Evolutionary conservation across 139 green algal species (phyloP), one percentile per base, ranked within the genome.

Genomic region (Raphidocelis subcapitata): DNA sequence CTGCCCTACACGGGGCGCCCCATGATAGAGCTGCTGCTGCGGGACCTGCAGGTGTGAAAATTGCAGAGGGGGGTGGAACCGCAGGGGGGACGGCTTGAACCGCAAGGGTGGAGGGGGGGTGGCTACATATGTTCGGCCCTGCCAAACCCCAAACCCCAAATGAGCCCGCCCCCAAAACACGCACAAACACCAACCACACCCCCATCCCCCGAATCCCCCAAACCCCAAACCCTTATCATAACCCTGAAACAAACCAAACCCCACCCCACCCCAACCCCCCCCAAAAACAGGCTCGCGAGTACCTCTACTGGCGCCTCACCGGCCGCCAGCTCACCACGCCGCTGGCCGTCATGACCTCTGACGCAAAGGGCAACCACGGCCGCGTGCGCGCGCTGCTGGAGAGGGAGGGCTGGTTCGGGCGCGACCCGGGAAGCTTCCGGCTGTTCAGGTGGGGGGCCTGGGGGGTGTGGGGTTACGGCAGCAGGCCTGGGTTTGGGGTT

Each of bases 291-390:
- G 92, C 94, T 3, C 85, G 96, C 18, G 96, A 99, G 86, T 97
- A 94, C 83, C 79, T 99, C 36, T 87, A 98, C 85, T 99, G 82
- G 75, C 82, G 84, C 55, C 68, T 98, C n/a, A 90, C 82, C 23
- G 96, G 95, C 8, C 35, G 24, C 14, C 86, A 90, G 82, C 66
- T 88, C 64, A 88, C 77, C 35, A 98, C 95, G 0, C 96, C 96
- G 0, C 81, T 99, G 4, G 95, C 92, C 55, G 90, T 99, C 74
- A 99, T 99, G 96, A 99, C 96, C 23, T 93, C 80, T 2, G 91
- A 95, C 26, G 95, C 94, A 59, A 99, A 99, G 87, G 91, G 90
- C 70, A 99, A 99, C 83, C 85, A 98, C 83, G 55, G 64, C 44
- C 86, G 90, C 26, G 91, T 99, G 46, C 69, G 32, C 3, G 57